Base-by-base conservation (phyloP, 1,284 basidiomycete species). In the Leccinum griseonigrum region DNA sequence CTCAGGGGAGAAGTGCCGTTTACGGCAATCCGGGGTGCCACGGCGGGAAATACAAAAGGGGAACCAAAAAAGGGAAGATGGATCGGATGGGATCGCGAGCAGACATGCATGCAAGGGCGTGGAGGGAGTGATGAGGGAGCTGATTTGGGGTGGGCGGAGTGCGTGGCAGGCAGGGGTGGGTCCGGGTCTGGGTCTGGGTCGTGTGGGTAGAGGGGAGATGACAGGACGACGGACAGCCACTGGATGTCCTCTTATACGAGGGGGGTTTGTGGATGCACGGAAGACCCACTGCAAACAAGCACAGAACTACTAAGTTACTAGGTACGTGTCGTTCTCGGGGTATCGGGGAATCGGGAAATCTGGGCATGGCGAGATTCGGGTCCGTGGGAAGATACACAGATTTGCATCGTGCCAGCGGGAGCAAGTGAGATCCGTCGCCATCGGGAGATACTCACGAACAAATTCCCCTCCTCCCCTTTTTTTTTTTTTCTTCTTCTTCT, bases 401-500 rank as follows among this genome's bases (percentile, higher is more conserved):
- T 71, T 71, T 71, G 72, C 71, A 74, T 74, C 70, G 71, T 74
- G 70, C 65, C 68, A 71, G 60, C 70, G 68, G 68, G 66, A 66
- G 64, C 70, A 72, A 71, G 69, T 70, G 69, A 83, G 81, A 82
- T 84, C 81, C 81, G 79, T 74, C 77, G 76, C 74, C 81, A 82
- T 83, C 82, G 82, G 81, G 77, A 81, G 81, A 81, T 81, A 77
- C 60, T 57, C 68, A 63, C 46, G 6, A 22, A 40, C 38, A 40
- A 36, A 6, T 13, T 13, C 31, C 9, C 31, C 36, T 38, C 36
- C 36, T 38, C 36, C 48, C 16, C 34, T 54, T 63, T 13, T 43
- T 28, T 26, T n/a, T 57, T 18, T 34, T 56, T 61, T 67, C 65
- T 67, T 60, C 31, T 32, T 61, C 43, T 53, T 16, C 56, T 14